Base-by-base conservation (phyloP, 306 rosid genomes). In the Fragaria nilgerrensis region DNA sequence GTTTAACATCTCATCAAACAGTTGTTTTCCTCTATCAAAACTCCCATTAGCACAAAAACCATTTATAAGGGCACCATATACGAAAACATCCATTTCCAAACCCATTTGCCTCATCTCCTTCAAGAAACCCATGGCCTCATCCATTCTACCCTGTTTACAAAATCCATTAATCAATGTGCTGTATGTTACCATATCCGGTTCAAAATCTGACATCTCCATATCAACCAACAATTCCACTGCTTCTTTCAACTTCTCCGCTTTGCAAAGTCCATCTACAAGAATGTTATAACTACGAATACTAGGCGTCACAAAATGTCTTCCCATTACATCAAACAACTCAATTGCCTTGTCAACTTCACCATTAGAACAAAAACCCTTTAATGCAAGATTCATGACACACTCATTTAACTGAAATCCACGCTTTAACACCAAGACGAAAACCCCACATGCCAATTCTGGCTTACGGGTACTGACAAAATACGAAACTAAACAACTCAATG, bases 51-150 rank as follows among this genome's bases (percentile, higher is more conserved):
- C 77, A 83, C 93, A 95, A 84, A 88, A 87, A 11, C 82, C 92
- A 75, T 71, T 75, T 36, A 89, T 84, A 12, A 95, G 84, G 43
- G 88, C 59, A 70, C 82, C 80, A 67, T 88, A 90, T 45, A 87
- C 87, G 68, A 85, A 72, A 32, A 82, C 92, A 82, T 95, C 92
- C 0, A 82, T 79, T 43, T 43, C 82, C 79, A 89, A 80, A 84
- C 91, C 91, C 70, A 78, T 79, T 70, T 85, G 78, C 83, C 77
- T 86, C 96, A 92, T 88, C 86, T 90, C 93, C 85, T 85, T 84
- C 77, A 89, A 70, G 74, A 92, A 75, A 29, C 72, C 84, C 66
- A 89, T 49, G 7, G 96, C 93, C 82, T 81, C 90, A 5, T 78
- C 86, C 47, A 79, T 81, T 50, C 82, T 80, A 48, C 92, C 88